Evolutionary conservation across 805 yeast species (phyloP).

Genomic region (Zygosaccharomyces siamensis): DNA sequence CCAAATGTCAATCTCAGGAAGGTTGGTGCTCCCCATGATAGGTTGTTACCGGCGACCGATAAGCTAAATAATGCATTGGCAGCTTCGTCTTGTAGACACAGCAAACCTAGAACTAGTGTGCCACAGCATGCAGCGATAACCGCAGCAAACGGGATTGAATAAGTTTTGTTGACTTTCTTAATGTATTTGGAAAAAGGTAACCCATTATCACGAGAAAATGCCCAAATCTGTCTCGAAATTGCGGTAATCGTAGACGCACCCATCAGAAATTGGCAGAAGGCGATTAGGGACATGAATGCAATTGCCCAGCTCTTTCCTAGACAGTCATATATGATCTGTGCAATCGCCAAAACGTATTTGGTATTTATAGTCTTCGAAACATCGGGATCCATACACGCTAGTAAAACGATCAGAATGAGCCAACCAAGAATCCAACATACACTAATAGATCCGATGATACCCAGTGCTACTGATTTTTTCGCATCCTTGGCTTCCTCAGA

Average conservation of each 20-base stretch:
- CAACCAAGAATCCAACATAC: constrained; percentile 58
- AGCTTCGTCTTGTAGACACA: constrained; percentile 41
- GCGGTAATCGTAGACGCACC: constrained; percentile 60
- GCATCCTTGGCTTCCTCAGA: constrained; percentile 67
- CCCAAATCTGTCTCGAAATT: constrained; percentile 67
- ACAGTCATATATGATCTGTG: constrained; percentile 57
- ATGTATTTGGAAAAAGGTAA: constrained; percentile 56
- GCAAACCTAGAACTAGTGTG: constrained; percentile 37
- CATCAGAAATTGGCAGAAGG: constrained; percentile 61
- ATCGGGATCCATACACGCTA: constrained; percentile 50
- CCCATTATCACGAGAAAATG: constrained; percentile 73
- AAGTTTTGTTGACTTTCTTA: constrained; percentile 50
- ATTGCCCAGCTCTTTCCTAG: constrained; percentile 63
- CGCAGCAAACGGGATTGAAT: constrained; percentile 64
- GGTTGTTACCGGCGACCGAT: constrained; percentile 40
- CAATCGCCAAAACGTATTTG: constrained; percentile 56
- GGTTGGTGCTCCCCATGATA: constrained; percentile 42
- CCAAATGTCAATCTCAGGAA: constrained; percentile 42
- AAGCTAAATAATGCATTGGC: constrained; percentile 43
- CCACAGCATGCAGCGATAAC: constrained; percentile 40
- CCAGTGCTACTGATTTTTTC: constrained; percentile 53
- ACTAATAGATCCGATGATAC: constrained; percentile 55
- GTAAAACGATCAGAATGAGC: constrained; percentile 47
- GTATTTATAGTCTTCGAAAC: constrained; percentile 40
- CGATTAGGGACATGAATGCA: constrained; percentile 57